phyloP scores from a whole-genome alignment of 1,284 basidiomycete genomes.

The Naganishia albida region DNA sequence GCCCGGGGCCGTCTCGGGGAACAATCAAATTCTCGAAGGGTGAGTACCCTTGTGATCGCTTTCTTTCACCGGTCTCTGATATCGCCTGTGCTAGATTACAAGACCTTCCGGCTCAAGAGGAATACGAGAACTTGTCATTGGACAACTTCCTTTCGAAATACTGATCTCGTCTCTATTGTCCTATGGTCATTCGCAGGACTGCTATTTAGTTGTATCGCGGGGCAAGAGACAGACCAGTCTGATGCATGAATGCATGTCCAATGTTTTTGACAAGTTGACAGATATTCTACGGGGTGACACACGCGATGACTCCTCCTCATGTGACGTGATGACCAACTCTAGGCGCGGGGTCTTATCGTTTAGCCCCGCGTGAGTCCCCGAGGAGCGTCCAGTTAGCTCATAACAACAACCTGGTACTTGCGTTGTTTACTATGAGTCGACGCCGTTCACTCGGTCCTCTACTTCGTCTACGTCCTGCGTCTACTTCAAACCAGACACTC shows the following conservation, averaged over 20 bases:
- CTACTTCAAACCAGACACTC: too few relatives aligned
- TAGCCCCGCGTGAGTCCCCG: too few relatives aligned
- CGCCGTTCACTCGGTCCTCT: too few relatives aligned
- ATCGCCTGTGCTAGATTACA: slow-evolving; percentile 61
- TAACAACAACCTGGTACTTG: too few relatives aligned
- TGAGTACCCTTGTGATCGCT: slow-evolving; percentile 36
- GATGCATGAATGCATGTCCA: not conserved
- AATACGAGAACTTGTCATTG: slow-evolving; percentile 82
- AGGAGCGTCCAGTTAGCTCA: too few relatives aligned
- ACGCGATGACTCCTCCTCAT: not conserved
- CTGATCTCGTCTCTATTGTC: slow-evolving; percentile 19
- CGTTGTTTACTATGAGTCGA: too few relatives aligned
- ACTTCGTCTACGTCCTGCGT: too few relatives aligned
- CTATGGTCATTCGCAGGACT: too few relatives aligned
- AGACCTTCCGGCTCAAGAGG: slow-evolving; percentile 83
- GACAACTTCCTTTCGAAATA: slow-evolving; percentile 64
- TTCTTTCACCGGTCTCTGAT: not conserved
- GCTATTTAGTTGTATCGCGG: too few relatives aligned
- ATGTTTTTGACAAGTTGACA: not conserved
- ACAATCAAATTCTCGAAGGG: slow-evolving; percentile 77
- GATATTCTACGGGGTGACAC: not conserved
- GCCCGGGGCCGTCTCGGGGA: slow-evolving; percentile 59
- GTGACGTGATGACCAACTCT: not conserved
- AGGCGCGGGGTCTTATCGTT: too few relatives aligned
- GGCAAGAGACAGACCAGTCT: not conserved